phyloP scores from a whole-genome alignment of 805 yeast species.

The Candida insectalens region DNA sequence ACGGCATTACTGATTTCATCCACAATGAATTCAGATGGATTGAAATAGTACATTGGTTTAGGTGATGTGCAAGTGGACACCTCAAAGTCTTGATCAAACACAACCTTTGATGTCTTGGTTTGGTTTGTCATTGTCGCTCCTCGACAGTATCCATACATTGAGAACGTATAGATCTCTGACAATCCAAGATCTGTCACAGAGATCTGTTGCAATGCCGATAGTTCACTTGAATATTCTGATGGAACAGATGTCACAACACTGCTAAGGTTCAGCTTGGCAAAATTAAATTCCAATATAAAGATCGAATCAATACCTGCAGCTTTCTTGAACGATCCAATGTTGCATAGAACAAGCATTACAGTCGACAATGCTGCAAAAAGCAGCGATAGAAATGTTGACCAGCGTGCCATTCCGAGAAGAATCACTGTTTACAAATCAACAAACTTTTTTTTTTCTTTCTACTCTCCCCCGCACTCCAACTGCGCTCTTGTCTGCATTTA shows the following conservation, averaged over 20 bases:
- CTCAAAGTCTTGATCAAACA: constrained; percentile 21
- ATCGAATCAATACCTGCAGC: constrained; percentile 32
- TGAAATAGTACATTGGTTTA: constrained; percentile 43
- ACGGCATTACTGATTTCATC: constrained; percentile 7
- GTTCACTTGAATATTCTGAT: no score
- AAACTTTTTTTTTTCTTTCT: no score
- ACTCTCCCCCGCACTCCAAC: no score
- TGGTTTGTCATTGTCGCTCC: constrained; percentile 22
- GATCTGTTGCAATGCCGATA: no score
- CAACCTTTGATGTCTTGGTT: constrained; percentile 3
- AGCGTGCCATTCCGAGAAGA: no score
- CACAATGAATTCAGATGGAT: constrained; percentile 30
- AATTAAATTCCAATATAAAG: constrained; percentile 38
- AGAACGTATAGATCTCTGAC: constrained; percentile 40
- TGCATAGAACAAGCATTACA: constrained; percentile 37
- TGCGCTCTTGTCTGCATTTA: no score
- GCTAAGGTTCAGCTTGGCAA: constrained; percentile 20
- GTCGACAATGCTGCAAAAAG: constrained; percentile 30
- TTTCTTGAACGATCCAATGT: constrained; percentile 40
- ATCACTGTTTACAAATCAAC: no score
- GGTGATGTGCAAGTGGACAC: constrained; percentile 41
- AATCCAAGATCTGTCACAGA: no score
- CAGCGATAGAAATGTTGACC: constrained; percentile 18
- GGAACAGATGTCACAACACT: no score
- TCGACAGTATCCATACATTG: constrained; percentile 58